Percentiles rank a stretch among this genome's conserved stretches.
Evolutionary conservation across 1,139 yeast species (phyloP).

Genomic region (Geotrichum aggregatum): DNA sequence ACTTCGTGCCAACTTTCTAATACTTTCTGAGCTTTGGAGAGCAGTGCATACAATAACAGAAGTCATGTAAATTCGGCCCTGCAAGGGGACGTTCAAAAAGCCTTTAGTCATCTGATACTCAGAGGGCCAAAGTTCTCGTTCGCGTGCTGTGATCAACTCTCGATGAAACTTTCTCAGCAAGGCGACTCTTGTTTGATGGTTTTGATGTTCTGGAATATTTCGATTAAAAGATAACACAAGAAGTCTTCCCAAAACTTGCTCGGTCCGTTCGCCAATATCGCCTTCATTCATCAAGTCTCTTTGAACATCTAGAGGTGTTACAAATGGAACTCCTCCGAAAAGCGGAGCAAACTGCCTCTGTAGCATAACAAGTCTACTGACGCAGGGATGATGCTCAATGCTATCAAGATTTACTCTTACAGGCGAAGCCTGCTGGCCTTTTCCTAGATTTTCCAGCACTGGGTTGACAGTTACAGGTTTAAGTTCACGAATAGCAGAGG

Average conservation of each 20-base stretch:
- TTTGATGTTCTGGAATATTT: not conserved
- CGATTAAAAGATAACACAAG: conserved; percentile 38
- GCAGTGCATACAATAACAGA: conserved; percentile 3
- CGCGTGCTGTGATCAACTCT: not conserved
- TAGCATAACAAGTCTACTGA: conserved; percentile 33
- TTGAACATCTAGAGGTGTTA: conserved; percentile 43
- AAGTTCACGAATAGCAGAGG: not conserved
- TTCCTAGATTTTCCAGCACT: not conserved
- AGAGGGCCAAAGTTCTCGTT: conserved; percentile 5
- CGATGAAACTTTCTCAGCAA: not conserved
- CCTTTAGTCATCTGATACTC: not conserved
- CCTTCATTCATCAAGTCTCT: conserved; percentile 33
- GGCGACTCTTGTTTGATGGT: not conserved
- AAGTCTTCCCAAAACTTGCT: conserved; percentile 37
- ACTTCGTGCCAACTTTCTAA: conserved; percentile 1
- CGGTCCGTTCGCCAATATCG: conserved; percentile 33
- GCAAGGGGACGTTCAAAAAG: not conserved
- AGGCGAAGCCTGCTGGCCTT: not conserved
- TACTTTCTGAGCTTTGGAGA: conserved; percentile 4
- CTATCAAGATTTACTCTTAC: not conserved
- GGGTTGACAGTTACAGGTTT: not conserved
- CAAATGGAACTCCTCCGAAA: conserved; percentile 36
- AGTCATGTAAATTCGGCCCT: conserved; percentile 10
- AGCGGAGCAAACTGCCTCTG: conserved; percentile 35
- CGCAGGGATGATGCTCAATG: not conserved